Evolutionary conservation across 352 stramenopile species (phyloP).

Genomic region (Phytophthora hibernalis): DNA sequence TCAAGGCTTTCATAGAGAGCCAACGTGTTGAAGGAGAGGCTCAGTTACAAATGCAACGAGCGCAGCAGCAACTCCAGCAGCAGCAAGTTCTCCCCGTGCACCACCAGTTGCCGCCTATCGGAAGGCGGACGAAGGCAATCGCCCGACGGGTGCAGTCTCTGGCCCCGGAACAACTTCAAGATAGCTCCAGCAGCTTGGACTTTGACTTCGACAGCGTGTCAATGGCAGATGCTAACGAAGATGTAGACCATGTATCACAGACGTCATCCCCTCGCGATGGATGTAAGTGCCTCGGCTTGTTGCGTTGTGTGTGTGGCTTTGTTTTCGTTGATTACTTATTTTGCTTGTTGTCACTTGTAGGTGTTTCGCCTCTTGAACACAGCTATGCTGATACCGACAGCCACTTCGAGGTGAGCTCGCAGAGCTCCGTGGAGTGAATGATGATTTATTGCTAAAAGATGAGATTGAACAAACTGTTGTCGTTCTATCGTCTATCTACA

Average conservation of each 20-base stretch:
- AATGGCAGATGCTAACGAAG: conserved; percentile 59
- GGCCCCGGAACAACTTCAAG: conserved; percentile 55
- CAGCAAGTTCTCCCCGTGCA: conserved; percentile 37
- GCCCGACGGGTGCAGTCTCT: conserved; percentile 70
- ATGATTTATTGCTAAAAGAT: conserved; percentile 48
- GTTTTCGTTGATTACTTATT: background rate
- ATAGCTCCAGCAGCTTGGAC: conserved; percentile 63
- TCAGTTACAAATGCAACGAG: conserved; percentile 33
- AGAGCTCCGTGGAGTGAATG: conserved; percentile 67
- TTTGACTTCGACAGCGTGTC: conserved; percentile 90
- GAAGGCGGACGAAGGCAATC: conserved; percentile 30
- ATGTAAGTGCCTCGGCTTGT: conserved; percentile 53
- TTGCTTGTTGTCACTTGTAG: conserved; percentile 36
- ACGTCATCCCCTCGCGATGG: conserved; percentile 75
- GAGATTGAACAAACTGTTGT: conserved; percentile 21
- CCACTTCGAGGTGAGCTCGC: conserved; percentile 86
- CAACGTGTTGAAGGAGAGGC: conserved; percentile 40
- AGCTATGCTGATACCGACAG: conserved; percentile 82
- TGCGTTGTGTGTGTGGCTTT: background rate
- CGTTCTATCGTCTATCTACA: conserved; percentile 12
- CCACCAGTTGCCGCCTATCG: conserved; percentile 44
- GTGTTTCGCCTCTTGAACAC: conserved; percentile 78
- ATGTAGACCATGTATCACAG: conserved; percentile 74
- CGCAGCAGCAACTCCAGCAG: conserved; percentile 42
- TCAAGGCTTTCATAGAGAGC: conserved; percentile 49